Evolutionary conservation across 2,329 filamentous ascomycete genomes (phyloP).

Genomic region (Epichloe amarillans): DNA sequence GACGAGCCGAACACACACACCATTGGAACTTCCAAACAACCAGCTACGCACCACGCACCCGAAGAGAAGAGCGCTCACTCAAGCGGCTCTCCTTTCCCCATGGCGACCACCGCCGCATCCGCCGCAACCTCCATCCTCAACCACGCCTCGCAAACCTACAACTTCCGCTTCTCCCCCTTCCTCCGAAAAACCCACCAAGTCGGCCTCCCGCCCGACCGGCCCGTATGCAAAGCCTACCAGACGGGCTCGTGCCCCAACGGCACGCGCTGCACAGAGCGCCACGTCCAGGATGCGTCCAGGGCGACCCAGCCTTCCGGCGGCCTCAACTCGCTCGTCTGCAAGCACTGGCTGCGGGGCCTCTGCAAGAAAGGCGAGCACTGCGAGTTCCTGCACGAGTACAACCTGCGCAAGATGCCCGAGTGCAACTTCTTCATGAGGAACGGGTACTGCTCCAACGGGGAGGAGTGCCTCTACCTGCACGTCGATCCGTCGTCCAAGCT

Average conservation of each 20-base stretch:
- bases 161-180: constrained; percentile 82
- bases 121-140: constrained; percentile 36
- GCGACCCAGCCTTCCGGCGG: constrained; percentile 27
- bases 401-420: constrained; percentile 94
- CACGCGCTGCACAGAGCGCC: constrained; percentile 72
- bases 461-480: constrained; percentile 90
- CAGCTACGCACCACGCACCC: background rate
- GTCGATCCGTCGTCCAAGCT: constrained; percentile 71
- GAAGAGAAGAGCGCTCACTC: background rate
- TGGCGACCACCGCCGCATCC: constrained; percentile 13
- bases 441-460: constrained; percentile 90
- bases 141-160: constrained; percentile 44
- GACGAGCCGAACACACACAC: too few relatives aligned
- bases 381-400: constrained; percentile 98
- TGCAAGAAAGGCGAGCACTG: constrained; percentile 96
- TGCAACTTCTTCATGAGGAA: constrained; percentile 93
- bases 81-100: constrained; percentile 2
- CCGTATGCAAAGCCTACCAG: constrained; percentile 75
- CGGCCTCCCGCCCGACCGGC: constrained; percentile 63
- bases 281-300: constrained; percentile 34
- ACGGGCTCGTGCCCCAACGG: constrained; percentile 80
- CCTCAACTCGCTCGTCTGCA: constrained; percentile 82
- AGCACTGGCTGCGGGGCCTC: constrained; percentile 92
- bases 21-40: background rate
- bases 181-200: constrained; percentile 73